Evolutionary conservation across 1,139 yeast species (phyloP), one percentile per base, ranked within the genome.

Genomic region (Yamadazyma aaseri): DNA sequence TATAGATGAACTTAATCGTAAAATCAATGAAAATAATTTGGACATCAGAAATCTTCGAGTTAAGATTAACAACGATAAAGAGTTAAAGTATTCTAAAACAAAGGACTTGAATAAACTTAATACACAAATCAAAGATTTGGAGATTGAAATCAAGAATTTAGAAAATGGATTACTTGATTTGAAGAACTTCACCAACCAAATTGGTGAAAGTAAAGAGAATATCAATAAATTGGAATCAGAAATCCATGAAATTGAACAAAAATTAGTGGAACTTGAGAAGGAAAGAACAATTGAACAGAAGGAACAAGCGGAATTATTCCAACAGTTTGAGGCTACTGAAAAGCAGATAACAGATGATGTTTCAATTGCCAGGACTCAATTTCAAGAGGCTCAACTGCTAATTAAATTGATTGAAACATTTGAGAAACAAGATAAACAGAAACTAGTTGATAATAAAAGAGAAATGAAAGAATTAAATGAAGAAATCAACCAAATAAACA

Each of bases 71-170:
- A 64, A 60, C 2, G 50, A 74, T 20, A 65, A 62, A 6, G 79
- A 75, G 11, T 65, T 67, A 9, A 76, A 76, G 42, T 85, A 81
- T 38, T 41, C 51, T 3, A 62, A 60, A 13, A 73, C 73, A 20
- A 67, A 65, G 30, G 80, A 74, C 29, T 46, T 75, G 17, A 63
- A 70, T n/a, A 62, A 65, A 14, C 48, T 81, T 20, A 79, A 82
- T 32, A 71, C 60, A 29, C 56, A 60, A 20, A 60, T 83, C 6
- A 79, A 81, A 41, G 89, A 83, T 46, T 71, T 73, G 39, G 71
- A 69, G 44, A 57, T 81, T 17, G 56, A 56, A 3, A 73, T 86
- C 7, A 74, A 79, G 44, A 73, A 75, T 36, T 57, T 81, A 32
- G 85, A 81, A 44, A 66, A 63, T 31, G 56, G 74, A 1, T 55